Conservation (phyloP, 192 early-diverging fungal genomes). For the Chytriomyces sp. region DNA sequence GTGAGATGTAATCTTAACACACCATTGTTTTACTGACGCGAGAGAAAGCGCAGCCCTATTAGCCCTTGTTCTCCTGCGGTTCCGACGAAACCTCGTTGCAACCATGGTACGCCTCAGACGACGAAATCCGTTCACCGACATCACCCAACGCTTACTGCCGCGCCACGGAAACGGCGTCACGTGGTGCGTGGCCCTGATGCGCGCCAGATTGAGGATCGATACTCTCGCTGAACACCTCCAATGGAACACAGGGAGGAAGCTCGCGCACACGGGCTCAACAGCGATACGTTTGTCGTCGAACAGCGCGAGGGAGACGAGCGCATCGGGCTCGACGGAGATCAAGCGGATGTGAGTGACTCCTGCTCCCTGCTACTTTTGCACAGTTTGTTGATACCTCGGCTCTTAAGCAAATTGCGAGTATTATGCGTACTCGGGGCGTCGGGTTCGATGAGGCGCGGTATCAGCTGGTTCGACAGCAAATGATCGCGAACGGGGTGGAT, state of each 20-base stretch:
- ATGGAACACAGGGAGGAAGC: no score
- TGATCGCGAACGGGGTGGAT: conserved; percentile 14
- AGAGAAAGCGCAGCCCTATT: no score
- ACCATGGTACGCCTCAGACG: no score
- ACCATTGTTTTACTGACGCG: no score
- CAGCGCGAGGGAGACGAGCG: neutral
- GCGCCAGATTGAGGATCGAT: no score
- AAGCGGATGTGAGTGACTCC: neutral
- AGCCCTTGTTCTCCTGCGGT: no score
- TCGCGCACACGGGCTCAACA: neutral
- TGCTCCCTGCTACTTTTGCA: neutral
- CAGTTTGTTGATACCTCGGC: neutral
- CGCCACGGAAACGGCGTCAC: neutral
- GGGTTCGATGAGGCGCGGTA: conserved; percentile 16
- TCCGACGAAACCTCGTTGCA: no score
- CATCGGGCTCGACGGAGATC: neutral
- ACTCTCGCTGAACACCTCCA: no score
- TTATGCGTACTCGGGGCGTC: neutral
- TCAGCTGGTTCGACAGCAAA: conserved; percentile 2
- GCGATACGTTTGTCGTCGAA: neutral
- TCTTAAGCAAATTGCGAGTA: neutral
- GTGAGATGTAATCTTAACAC: no score
- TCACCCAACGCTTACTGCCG: neutral
- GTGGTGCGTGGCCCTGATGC: no score
- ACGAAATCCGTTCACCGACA: no score